Evolutionary conservation across 2,329 filamentous ascomycete genomes (phyloP).

Genomic region (Hypoxylon sp.): DNA sequence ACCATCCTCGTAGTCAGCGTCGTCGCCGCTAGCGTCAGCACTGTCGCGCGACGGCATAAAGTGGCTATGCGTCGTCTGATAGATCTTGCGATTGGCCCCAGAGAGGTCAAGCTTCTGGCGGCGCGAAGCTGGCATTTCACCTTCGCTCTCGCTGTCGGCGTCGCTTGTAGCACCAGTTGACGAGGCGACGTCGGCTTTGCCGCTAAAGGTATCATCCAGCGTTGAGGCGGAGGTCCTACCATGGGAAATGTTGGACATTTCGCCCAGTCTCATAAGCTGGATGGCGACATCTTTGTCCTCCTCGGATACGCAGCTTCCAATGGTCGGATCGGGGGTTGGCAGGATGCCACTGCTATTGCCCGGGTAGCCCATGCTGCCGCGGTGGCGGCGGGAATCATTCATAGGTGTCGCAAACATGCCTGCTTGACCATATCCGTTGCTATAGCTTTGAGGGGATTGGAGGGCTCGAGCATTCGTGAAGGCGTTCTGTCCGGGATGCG

Average conservation of each 20-base stretch:
- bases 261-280: slow-evolving; percentile 95
- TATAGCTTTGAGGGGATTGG: slow-evolving; percentile 86
- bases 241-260: slow-evolving; percentile 93
- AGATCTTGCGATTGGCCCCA: slow-evolving; percentile 63
- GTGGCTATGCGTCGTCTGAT: slow-evolving; percentile 67
- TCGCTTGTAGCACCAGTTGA: slow-evolving; percentile 90
- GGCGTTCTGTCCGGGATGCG: slow-evolving; percentile 81
- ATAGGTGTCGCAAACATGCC: slow-evolving; percentile 74
- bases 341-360: slow-evolving; percentile 72
- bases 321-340: slow-evolving; percentile 96
- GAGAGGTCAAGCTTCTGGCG: slow-evolving; percentile 69
- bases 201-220: slow-evolving; percentile 92
- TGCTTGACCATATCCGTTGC: slow-evolving; percentile 67
- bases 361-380: slow-evolving; percentile 73
- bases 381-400: slow-evolving; percentile 75
- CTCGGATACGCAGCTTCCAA: slow-evolving; percentile 96
- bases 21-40: slow-evolving; percentile 70
- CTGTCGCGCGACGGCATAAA: slow-evolving; percentile 62
- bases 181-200: slow-evolving; percentile 85
- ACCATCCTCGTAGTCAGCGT: slow-evolving; percentile 67
- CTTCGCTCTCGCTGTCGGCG: slow-evolving; percentile 77
- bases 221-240: slow-evolving; percentile 94
- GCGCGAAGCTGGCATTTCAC: slow-evolving; percentile 71
- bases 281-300: slow-evolving; percentile 94
- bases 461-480: slow-evolving; percentile 84